Evolutionary conservation across 768 basidiomycete species (phyloP), one percentile per base, ranked within the genome.

Genomic region (Cystobasidium tubakii): DNA sequence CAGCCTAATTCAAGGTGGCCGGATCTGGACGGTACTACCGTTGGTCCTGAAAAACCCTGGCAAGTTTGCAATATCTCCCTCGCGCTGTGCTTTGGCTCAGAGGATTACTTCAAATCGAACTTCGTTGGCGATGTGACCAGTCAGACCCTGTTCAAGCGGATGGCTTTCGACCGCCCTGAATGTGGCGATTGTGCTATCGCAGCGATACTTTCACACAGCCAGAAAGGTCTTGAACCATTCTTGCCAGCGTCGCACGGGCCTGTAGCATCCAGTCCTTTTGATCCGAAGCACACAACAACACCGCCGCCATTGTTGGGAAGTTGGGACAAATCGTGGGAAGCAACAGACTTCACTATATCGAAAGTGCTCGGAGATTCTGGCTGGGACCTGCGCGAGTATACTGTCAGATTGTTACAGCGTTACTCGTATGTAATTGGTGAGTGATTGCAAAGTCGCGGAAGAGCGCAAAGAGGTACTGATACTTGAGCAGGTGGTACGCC

Each of bases 141-240:
- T 19, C 76, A 75, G 23, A 80, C 77, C 1, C 72, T 81, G 31
- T 82, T 84, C 79, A 81, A 76, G 67, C 78, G 80, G 62, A 77
- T 83, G 36, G 81, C 83, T 0, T 83, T 82, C 75, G 77, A 79
- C 15, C 64, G 75, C 2, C 46, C 79, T 17, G 23, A 60, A 7
- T 83, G 83, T 76, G 83, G 83, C n/a, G 83, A 83, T 62, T 82
- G 82, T 65, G 43, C 82, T 7, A 79, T 83, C 39, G 67, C 77
- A 1, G 79, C 81, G 0, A 77, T 84, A 34, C 74, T 83, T 10
- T 74, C 76, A 0, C 81, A 81, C 74, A 80, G 81, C 10, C 72
- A 76, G 13, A 74, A 77, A 7, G 83, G 83, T 1, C 74, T 84
- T 1, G 77, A 79, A 10, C 81, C 82, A 2, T 81, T 84, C 76